phyloP scores from a whole-genome alignment of 139 green algal species.

The Tetraselmis chui region DNA sequence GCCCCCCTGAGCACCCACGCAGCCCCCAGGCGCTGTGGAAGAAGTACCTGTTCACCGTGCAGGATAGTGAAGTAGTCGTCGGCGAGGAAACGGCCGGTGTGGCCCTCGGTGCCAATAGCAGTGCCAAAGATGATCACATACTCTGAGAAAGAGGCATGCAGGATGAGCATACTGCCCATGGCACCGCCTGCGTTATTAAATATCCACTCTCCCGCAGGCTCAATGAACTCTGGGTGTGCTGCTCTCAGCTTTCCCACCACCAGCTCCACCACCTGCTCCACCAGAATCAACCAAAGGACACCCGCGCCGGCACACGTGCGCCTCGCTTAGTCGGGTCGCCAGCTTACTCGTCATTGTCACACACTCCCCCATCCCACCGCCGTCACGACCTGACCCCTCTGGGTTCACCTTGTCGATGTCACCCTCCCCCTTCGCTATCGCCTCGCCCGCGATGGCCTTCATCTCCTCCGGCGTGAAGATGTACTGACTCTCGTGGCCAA shows the following conservation, averaged over 20 bases:
- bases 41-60: neutral
- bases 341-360: no score
- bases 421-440: neutral
- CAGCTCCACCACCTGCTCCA: neutral
- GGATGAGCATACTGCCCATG: constrained; percentile 7
- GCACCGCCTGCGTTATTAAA: constrained; percentile 11
- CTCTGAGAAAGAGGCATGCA: constrained; percentile 8
- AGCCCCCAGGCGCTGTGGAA: neutral
- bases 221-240: constrained; percentile 5
- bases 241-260: neutral
- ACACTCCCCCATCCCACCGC: no score
- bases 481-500: constrained; percentile 10
- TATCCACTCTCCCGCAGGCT: neutral
- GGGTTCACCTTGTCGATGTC: neutral
- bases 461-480: constrained; percentile 10
- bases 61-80: constrained; percentile 15
- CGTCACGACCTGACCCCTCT: no score
- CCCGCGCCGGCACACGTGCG: neutral
- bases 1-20: neutral
- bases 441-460: constrained; percentile 1
- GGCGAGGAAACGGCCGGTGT: constrained; percentile 10
- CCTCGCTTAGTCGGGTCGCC: no score
- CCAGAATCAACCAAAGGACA: no score
- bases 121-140: constrained; percentile 15
- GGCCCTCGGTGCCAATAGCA: constrained; percentile 7